Percentiles rank a stretch among this genome's conserved stretches.
Conservation (phyloP, 805 yeast species). For the Jamesozyma rosinii region DNA sequence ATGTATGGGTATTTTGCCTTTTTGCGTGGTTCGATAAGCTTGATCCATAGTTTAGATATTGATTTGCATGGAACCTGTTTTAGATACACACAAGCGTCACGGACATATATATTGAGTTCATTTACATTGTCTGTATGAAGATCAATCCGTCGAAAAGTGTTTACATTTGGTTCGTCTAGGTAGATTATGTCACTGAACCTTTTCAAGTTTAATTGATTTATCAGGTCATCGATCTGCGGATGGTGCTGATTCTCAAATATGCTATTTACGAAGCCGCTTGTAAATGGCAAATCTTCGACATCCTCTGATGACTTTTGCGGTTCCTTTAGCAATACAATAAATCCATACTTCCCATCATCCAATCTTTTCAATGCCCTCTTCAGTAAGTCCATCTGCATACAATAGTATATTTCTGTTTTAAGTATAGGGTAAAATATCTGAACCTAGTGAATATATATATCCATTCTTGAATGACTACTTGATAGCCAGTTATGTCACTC, state of each 20-base stretch:
- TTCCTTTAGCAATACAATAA: slow-evolving; percentile 10
- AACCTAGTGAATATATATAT: too few species aligned
- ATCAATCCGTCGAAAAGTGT: not conserved
- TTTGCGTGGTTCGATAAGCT: slow-evolving; percentile 53
- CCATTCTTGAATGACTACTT: too few species aligned
- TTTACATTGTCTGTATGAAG: not conserved
- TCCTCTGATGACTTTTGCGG: not conserved
- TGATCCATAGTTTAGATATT: slow-evolving; percentile 62
- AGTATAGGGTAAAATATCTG: too few species aligned
- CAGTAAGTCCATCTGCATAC: slow-evolving; percentile 6
- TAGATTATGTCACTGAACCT: not conserved
- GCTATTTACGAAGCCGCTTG: not conserved
- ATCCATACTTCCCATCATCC: slow-evolving; percentile 10
- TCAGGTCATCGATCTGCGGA: not conserved
- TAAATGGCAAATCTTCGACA: not conserved
- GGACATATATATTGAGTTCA: not conserved
- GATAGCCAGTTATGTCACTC: too few species aligned
- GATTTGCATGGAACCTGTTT: slow-evolving; percentile 51
- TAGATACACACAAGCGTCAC: slow-evolving; percentile 30
- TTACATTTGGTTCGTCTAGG: not conserved
- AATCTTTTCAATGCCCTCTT: slow-evolving; percentile 6
- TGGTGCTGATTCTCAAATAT: not conserved
- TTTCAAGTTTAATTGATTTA: not conserved
- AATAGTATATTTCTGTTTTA: not conserved
- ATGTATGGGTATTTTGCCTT: slow-evolving; percentile 58